Percentiles rank a stretch among this genome's conserved stretches.
phyloP scores from a whole-genome alignment of 2,329 filamentous ascomycete species.

The Balansia obtecta region DNA sequence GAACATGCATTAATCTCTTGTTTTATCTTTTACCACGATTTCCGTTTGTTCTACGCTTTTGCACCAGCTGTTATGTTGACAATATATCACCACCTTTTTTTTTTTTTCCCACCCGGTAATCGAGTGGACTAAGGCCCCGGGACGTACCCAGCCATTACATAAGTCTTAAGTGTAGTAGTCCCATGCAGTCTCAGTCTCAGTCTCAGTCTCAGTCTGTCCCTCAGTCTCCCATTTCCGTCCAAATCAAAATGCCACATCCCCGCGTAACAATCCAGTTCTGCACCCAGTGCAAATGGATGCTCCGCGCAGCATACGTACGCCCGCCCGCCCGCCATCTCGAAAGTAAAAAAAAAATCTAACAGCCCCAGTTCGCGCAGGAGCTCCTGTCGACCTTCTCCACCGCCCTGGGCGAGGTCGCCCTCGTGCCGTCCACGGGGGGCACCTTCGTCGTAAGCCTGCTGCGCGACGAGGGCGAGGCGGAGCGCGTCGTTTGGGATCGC shows the following conservation, averaged over 20 bases:
- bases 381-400: slow-evolving; percentile 85
- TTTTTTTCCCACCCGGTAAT: too few species aligned
- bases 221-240: too few species aligned
- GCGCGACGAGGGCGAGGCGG: slow-evolving; percentile 11
- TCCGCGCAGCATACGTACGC: slow-evolving; percentile 69
- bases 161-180: too few species aligned
- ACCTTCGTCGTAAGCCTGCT: slow-evolving; percentile 70
- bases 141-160: too few species aligned
- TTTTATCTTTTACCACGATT: slow-evolving; percentile 20
- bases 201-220: too few species aligned
- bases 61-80: neutral
- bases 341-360: too few species aligned
- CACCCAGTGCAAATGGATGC: slow-evolving; percentile 88
- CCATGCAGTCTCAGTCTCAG: too few species aligned
- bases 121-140: too few species aligned
- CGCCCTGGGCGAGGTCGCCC: slow-evolving; percentile 71
- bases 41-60: slow-evolving; percentile 9
- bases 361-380: slow-evolving; percentile 72
- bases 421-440: slow-evolving; percentile 77
- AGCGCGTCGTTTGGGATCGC: slow-evolving; percentile 67
- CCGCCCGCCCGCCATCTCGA: too few species aligned
- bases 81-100: too few species aligned
- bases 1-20: slow-evolving; percentile 37
- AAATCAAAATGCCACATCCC: too few species aligned
- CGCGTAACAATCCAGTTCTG: slow-evolving; percentile 79